Conservation (phyloP, 805 yeast species). For the Cyberlindnera saturnus region DNA sequence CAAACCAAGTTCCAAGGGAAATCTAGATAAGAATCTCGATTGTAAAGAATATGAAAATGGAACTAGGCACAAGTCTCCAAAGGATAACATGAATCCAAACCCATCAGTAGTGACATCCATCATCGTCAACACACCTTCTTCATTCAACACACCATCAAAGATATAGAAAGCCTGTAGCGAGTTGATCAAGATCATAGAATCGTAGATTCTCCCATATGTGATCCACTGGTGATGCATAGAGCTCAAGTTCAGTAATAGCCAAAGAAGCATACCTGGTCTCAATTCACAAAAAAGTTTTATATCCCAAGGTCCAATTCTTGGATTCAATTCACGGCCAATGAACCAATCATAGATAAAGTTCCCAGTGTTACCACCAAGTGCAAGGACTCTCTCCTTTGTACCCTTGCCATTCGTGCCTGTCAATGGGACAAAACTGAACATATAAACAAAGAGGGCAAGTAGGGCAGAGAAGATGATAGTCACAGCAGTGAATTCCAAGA, state of each 20-base stretch:
- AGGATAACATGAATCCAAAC: conserved; percentile 91
- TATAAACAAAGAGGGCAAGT: conserved; percentile 60
- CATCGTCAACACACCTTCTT: conserved; percentile 86
- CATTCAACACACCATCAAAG: conserved; percentile 88
- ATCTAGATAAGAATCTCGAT: conserved; percentile 69
- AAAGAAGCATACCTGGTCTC: conserved; percentile 87
- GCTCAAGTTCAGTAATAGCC: conserved; percentile 74
- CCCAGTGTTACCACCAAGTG: conserved; percentile 83
- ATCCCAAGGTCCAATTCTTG: conserved; percentile 80
- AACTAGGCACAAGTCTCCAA: conserved; percentile 89
- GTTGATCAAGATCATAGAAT: conserved; percentile 67
- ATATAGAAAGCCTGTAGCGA: conserved; percentile 74
- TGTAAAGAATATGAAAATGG: conserved; percentile 91
- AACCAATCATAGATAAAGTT: conserved; percentile 84
- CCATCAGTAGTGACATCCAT: conserved; percentile 97
- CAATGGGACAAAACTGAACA: conserved; percentile 60
- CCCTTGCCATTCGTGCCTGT: conserved; percentile 41
- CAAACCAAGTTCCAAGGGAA: conserved; percentile 49
- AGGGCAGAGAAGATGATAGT: conserved; percentile 58
- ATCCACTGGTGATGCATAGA: conserved; percentile 78
- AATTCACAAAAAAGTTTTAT: conserved; percentile 89
- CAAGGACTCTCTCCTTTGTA: conserved; percentile 64
- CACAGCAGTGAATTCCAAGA: conserved; percentile 56
- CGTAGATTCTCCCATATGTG: conserved; percentile 50
- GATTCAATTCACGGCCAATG: conserved; percentile 94